phyloP scores from a whole-genome alignment of 345 rosid genomes.

The Populus deltoides region DNA sequence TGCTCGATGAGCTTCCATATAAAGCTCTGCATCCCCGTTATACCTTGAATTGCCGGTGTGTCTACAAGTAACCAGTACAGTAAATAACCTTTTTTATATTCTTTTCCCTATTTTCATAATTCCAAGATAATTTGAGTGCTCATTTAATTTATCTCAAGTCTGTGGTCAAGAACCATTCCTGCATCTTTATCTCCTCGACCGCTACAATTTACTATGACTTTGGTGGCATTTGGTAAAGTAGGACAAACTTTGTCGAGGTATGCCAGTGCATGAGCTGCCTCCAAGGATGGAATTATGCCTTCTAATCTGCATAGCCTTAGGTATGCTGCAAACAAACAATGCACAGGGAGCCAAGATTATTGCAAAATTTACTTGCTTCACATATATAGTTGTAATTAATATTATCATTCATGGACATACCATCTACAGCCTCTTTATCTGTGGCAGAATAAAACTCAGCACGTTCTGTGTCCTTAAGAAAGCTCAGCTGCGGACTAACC shows the following conservation, averaged over 20 bases:
- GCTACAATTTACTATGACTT: conserved; percentile 65
- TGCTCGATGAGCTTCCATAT: too few relatives aligned
- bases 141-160: not conserved
- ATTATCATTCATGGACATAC: conserved; percentile 19
- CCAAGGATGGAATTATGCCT: conserved; percentile 80
- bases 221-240: conserved; percentile 42
- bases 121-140: not conserved
- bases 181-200: conserved; percentile 81
- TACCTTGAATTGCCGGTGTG: too few relatives aligned
- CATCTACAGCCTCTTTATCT: conserved; percentile 70
- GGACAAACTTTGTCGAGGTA: conserved; percentile 71
- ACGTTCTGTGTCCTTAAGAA: conserved; percentile 60
- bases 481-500: conserved; percentile 78
- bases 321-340: conserved; percentile 41
- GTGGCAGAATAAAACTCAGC: conserved; percentile 65
- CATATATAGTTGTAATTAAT: not conserved
- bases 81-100: too few relatives aligned
- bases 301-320: conserved; percentile 49
- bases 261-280: conserved; percentile 77
- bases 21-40: too few relatives aligned
- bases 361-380: too few relatives aligned
- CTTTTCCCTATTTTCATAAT: too few relatives aligned
- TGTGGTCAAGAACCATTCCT: conserved; percentile 4
- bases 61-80: too few relatives aligned
- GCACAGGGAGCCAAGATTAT: not conserved